A percentile compares a stretch with the other conserved stretches of the same genome.
Conservation (phyloP, 1,284 basidiomycete genomes). For the Sporisorium reilianum region DNA sequence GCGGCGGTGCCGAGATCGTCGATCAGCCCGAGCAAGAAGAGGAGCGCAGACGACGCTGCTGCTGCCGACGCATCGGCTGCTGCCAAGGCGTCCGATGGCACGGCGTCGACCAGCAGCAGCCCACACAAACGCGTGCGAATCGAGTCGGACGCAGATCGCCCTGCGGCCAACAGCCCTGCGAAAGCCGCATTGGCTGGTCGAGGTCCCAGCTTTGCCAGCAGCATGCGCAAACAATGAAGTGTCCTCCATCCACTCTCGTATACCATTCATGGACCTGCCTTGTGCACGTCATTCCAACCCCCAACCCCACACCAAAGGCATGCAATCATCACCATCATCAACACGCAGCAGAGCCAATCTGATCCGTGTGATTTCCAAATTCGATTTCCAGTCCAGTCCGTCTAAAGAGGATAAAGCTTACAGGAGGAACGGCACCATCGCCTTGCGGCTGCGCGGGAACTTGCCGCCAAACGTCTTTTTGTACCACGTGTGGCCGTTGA, state of each 20-base stretch:
- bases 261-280: constrained; percentile 9
- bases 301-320: constrained; percentile 4
- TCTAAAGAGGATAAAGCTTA: constrained; percentile 68
- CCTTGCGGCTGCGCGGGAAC: constrained; percentile 78
- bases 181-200: constrained; percentile 34
- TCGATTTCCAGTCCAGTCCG: neutral
- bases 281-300: neutral
- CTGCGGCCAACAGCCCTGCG: constrained; percentile 28
- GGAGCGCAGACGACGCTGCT: constrained; percentile 29
- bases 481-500: constrained; percentile 85
- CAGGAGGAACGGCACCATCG: constrained; percentile 77
- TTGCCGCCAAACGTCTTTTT: constrained; percentile 75
- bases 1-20: constrained; percentile 15
- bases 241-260: neutral
- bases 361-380: constrained; percentile 1
- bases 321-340: neutral
- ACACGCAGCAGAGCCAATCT: neutral
- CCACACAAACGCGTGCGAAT: constrained; percentile 47
- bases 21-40: constrained; percentile 44
- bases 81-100: neutral
- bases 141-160: constrained; percentile 26
- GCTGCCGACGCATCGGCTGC: constrained; percentile 2
- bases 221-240: constrained; percentile 14
- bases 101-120: neutral
- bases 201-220: constrained; percentile 42